Evolutionary conservation across 768 basidiomycete species (phyloP).

Genomic region (Aureoboletus auriporus): DNA sequence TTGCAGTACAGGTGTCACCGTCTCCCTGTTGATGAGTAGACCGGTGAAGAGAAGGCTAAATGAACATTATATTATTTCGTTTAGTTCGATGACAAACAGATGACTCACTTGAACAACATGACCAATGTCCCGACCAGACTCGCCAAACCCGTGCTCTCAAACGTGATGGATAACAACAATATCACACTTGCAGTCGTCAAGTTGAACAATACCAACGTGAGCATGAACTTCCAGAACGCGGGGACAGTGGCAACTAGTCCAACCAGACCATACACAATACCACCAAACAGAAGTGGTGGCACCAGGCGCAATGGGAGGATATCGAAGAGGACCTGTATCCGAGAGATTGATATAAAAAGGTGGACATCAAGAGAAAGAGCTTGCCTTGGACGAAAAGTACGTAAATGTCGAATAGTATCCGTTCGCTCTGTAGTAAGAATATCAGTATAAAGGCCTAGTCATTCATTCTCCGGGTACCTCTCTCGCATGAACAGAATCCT

Average conservation of each 20-base stretch:
- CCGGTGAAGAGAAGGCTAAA: constrained; percentile 91
- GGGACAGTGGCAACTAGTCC: constrained; percentile 89
- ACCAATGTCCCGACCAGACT: constrained; percentile 91
- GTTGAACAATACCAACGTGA: constrained; percentile 95
- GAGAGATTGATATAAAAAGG: background rate
- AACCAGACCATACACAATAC: constrained; percentile 92
- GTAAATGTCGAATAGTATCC: constrained; percentile 97
- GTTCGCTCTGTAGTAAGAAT: constrained; percentile 62
- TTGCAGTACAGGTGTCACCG: constrained; percentile 62
- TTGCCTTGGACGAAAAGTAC: constrained; percentile 91
- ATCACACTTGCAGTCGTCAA: constrained; percentile 92
- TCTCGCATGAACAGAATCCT: constrained; percentile 98
- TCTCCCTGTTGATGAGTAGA: constrained; percentile 89
- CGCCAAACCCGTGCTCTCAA: constrained; percentile 83
- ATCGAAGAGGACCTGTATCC: constrained; percentile 81
- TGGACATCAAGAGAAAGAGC: background rate
- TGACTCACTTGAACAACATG: constrained; percentile 95
- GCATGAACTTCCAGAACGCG: constrained; percentile 97
- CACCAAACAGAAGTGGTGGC: constrained; percentile 92
- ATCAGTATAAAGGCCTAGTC: background rate
- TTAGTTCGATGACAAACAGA: background rate
- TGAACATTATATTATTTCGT: background rate
- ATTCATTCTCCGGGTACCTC: constrained; percentile 46
- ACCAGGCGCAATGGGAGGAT: constrained; percentile 92
- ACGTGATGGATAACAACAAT: constrained; percentile 83